Evolutionary conservation across 768 basidiomycete species (phyloP), one percentile per base, ranked within the genome.

Genomic region (Clitopilus passeckerianus): DNA sequence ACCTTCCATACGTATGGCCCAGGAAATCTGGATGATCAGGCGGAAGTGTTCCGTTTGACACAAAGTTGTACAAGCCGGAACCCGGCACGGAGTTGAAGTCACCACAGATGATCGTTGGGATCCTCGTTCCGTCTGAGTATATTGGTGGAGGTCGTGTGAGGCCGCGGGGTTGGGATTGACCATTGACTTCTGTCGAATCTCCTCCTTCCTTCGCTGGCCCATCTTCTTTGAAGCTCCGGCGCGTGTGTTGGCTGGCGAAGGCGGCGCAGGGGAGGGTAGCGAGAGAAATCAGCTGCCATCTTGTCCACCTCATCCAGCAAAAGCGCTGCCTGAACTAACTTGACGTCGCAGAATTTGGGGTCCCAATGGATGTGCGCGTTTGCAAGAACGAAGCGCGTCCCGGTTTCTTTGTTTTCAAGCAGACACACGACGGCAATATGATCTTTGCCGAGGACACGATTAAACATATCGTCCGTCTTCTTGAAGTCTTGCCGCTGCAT

Each of bases 381-480:
- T 37, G 90, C 89, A 57, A 98, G 82, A 67, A 98, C 84, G 59
- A 97, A 75, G 15, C 96, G 87, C 12, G 94, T 87, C 43, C 95
- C 95, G 0, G 95, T 92, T 41, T 85, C 81, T 61, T 84, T 85
- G 73, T 90, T 89, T 77, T 99, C 97, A 68, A 98, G 80, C 30
- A 93, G 81, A 65, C 86, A 86, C 59, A 95, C 78, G 63, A 94
- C 86, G 52, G 94, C 94, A 63, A 98, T 91, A 68, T 98, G 86
- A 73, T 98, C 96, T 71, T 93, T 92, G 62, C 90, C 90, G 65
- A 98, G 83, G 57, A 98, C 94, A 33, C 97, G 93, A 69, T 98
- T 98, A 83, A 98, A 98, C 95, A 98, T 95, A 77, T 98, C 96
- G 68, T 98, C 95, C 16, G 94, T 96, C 76, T 95, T 94, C 80